Base-by-base conservation (phyloP, 495 filamentous ascomycete genomes). In the Talaromyces proteolyticus region DNA sequence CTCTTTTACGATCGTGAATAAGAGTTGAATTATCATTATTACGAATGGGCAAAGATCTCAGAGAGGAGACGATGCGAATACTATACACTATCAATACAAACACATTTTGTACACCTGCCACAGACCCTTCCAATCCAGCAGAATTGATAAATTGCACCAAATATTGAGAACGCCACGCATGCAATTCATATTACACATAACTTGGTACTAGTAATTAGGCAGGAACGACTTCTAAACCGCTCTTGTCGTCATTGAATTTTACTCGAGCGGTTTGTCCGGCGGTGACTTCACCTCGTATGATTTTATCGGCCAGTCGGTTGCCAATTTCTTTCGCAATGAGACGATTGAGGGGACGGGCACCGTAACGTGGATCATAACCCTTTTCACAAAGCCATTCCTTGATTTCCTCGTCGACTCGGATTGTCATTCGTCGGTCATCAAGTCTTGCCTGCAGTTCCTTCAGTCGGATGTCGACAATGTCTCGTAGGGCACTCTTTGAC, bases 391-490 rank as follows among this genome's bases (percentile, higher is more conserved):
- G 77, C 93, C 93, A 96, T 37, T 82, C 68, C 54, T 86, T 86
- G 24, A 89, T 87, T 11, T 84, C 73, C 43, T 81, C 74, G 24
- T 83, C 72, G 11, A 92, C 87, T 21, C 81, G 58, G 7, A 98
- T 68, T 2, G 69, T 80, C 61, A 97, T 96, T 20, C 93, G 80
- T 26, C 91, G 80, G 59, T 95, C 90, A 57, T 90, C 83, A 3
- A 96, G 79, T n/a, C 89, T 78, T 41, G 72, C 62, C 60, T 96
- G 89, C 0, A 97, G 72, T 66, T 98, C 93, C 46, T 77, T 80
- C 29, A 97, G 71, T 44, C 93, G 80, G 50, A 97, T 96, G 57
- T 96, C 88, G 43, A 96, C 89, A 47, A 97, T 97, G 57, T 94
- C 93, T 6, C 90, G 73, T 21, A 97, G 79, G 40, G 93, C 90